Percentiles rank a stretch among this genome's conserved stretches.
phyloP scores from a whole-genome alignment of 2,329 filamentous ascomycete species.

The Colletotrichum australisinense region DNA sequence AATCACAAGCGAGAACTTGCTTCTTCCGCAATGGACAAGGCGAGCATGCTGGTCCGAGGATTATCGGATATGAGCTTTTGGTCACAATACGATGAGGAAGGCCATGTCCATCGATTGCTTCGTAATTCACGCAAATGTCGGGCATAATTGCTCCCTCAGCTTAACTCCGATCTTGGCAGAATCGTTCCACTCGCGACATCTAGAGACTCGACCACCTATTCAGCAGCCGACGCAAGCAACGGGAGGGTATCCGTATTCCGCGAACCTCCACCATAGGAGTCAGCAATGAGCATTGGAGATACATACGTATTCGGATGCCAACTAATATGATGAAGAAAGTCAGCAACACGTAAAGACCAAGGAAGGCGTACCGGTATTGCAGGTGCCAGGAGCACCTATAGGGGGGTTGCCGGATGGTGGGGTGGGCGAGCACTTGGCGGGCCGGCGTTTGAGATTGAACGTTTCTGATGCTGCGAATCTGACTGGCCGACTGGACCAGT shows the following conservation, averaged over 20 bases:
- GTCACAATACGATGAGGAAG: background rate
- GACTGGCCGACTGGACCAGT: slow-evolving; percentile 18
- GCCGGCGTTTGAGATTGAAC: slow-evolving; percentile 34
- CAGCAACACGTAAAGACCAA: background rate
- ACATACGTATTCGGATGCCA: background rate
- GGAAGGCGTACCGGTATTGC: no score
- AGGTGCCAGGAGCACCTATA: background rate
- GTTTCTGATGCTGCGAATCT: slow-evolving; percentile 34
- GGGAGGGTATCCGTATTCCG: background rate
- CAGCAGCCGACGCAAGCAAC: background rate
- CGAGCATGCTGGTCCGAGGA: background rate
- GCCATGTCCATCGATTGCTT: slow-evolving; percentile 14
- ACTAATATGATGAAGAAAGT: background rate
- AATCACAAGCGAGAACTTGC: slow-evolving; percentile 22
- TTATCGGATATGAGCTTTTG: slow-evolving; percentile 4
- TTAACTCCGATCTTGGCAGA: background rate
- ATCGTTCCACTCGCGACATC: background rate
- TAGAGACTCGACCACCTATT: background rate
- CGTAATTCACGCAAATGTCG: background rate
- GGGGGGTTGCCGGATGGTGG: slow-evolving; percentile 15
- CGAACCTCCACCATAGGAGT: slow-evolving; percentile 2
- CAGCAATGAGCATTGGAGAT: background rate
- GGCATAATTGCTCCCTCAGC: slow-evolving; percentile 1
- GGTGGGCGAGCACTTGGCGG: slow-evolving; percentile 18
- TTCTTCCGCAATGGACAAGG: slow-evolving; percentile 13